Conservation (phyloP, 805 yeast species). For the Crinitomyces ghanaensis region DNA sequence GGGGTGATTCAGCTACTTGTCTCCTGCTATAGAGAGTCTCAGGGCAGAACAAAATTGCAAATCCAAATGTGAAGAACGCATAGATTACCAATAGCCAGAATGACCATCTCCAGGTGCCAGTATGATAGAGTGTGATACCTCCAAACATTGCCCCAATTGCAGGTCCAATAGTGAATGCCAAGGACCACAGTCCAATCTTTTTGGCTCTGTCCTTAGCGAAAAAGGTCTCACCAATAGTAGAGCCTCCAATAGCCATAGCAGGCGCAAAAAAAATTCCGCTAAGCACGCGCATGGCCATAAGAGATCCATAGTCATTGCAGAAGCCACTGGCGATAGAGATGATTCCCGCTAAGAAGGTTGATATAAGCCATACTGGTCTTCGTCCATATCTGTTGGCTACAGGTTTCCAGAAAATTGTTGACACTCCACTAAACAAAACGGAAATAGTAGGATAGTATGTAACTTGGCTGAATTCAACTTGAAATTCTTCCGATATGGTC, state of each 20-base stretch:
- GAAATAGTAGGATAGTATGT: constrained; percentile 10
- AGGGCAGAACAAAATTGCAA: constrained; percentile 2
- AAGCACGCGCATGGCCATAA: constrained; percentile 8
- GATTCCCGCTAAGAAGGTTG: constrained; percentile 1
- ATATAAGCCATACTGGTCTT: constrained; percentile 7
- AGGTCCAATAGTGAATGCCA: constrained; percentile 6
- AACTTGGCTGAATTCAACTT: constrained; percentile 7
- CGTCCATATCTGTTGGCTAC: constrained; percentile 10
- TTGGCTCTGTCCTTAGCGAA: constrained; percentile 8
- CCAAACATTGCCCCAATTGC: constrained; percentile 9
- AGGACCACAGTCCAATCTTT: constrained; percentile 9
- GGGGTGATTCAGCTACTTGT: constrained; percentile 9
- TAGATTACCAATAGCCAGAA: background rate
- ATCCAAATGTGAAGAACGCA: background rate
- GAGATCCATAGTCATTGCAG: constrained; percentile 7
- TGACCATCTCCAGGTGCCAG: constrained; percentile 7
- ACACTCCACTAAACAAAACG: constrained; percentile 9
- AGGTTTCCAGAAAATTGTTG: constrained; percentile 11
- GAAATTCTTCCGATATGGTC: constrained; percentile 7
- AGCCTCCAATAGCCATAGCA: constrained; percentile 10
- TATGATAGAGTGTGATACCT: constrained; percentile 8
- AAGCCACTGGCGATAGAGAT: constrained; percentile 8
- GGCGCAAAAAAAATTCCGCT: constrained; percentile 7
- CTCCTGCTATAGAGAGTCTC: constrained; percentile 2
- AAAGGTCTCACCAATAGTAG: constrained; percentile 7